phyloP scores from a whole-genome alignment of 495 filamentous ascomycete species.

The Tuber magnatum region DNA sequence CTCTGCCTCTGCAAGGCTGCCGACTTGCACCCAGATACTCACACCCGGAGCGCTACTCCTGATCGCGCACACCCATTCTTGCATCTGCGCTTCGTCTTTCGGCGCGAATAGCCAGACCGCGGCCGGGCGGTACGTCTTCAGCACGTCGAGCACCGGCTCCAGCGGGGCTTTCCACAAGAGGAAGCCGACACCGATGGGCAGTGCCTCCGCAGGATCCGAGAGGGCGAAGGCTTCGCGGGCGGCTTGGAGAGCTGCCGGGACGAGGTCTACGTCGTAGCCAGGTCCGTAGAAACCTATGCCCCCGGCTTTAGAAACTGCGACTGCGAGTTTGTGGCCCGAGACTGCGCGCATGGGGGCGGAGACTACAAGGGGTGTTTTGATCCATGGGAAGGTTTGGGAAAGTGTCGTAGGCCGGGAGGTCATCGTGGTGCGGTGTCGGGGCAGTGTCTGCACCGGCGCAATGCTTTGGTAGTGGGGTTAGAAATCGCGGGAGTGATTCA shows the following conservation, averaged over 20 bases:
- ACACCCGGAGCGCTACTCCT: slow-evolving; percentile 41
- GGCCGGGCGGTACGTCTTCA: slow-evolving; percentile 50
- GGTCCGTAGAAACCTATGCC: slow-evolving; percentile 48
- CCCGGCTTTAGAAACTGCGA: slow-evolving; percentile 58
- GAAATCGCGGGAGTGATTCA: neutral
- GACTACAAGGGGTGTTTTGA: slow-evolving; percentile 54
- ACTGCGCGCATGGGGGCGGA: slow-evolving; percentile 68
- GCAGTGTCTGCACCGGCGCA: neutral
- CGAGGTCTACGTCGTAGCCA: slow-evolving; percentile 41
- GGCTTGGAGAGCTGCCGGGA: slow-evolving; percentile 31
- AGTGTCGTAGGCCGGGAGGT: slow-evolving; percentile 23
- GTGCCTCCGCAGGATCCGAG: slow-evolving; percentile 15
- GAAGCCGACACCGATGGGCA: slow-evolving; percentile 60
- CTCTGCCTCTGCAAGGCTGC: slow-evolving; percentile 53
- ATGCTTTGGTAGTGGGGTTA: neutral
- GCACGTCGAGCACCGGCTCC: slow-evolving; percentile 43
- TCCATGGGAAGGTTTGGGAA: slow-evolving; percentile 56
- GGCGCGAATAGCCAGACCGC: slow-evolving; percentile 70
- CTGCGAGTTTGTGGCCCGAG: slow-evolving; percentile 50
- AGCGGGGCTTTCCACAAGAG: slow-evolving; percentile 53
- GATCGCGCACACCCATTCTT: slow-evolving; percentile 51
- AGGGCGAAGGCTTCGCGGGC: slow-evolving; percentile 27
- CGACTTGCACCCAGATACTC: slow-evolving; percentile 63
- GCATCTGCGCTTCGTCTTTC: slow-evolving; percentile 46
- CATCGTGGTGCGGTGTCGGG: slow-evolving; percentile 8